Evolutionary conservation across 2,329 filamentous ascomycete species (phyloP), one percentile per base, ranked within the genome.

Genomic region (Pestalotiopsis sp.): DNA sequence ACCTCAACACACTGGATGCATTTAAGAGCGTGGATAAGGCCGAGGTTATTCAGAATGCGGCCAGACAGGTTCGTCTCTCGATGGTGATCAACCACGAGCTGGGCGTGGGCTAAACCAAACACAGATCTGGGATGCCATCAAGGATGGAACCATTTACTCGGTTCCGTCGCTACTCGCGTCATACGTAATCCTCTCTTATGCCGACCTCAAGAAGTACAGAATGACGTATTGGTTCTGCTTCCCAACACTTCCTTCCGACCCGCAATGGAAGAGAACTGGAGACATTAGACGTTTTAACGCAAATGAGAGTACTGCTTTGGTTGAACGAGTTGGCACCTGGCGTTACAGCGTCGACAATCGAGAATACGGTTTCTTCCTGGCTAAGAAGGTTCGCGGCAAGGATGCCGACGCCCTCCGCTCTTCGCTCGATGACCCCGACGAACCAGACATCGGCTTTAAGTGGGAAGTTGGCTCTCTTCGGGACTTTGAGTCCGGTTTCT

Each of bases 171-270:
- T 98, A 2, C 89, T 99, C 20, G 91, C 94, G 4, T 96, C 93
- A 6, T 98, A 98, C 79, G 88, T 93, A 31, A 90, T 97, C 69
- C 89, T 98, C 60, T 97, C 94, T 17, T 99, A 93, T 79, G 95
- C 96, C 71, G 95, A 99, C 77, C 87, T 99, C 41, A 99, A 99
- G 80, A 98, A 97, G 78, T 98, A 98, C 83, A 93, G 91, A 71
- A 98, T 98, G 78, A 94, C 92, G n/a, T 98, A 98, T 81, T 97
- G 97, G 90, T 98, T 98, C 80, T 95, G 92, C 4, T 99, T 97
- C 76, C 96, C 96, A 1, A 94, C 95, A 17, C 86, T 99, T 59
- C 95, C 97, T 78, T 97, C 95, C 3, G 91, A 95, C 67, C 93
- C 94, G 1, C 85, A 87, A 36, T 99, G 96, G 96, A 91, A 88